These are phyloP conservation scores for Iodosphaeria phyllophila DNA, from an alignment of 2,329 filamentous ascomycete species.

Conservation along the genomic window DNA sequence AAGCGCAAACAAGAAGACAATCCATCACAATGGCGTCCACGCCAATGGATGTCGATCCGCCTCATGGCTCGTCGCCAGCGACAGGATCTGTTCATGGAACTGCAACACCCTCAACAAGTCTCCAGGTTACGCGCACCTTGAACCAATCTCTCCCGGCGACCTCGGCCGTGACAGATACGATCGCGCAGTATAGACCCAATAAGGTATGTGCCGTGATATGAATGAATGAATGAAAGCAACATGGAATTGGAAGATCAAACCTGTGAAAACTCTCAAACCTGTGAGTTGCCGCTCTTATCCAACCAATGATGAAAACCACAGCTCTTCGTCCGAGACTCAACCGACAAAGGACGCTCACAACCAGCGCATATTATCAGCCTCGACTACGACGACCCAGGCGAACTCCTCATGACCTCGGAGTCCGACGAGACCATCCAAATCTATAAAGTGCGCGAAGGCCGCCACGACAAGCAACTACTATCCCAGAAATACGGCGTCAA, in stretches of 20 bases:
- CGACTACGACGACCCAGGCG: conserved; percentile 91
- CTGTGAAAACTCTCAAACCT: neutral
- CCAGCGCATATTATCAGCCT: conserved; percentile 70
- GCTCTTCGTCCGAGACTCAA: conserved; percentile 41
- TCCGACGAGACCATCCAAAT: conserved; percentile 93
- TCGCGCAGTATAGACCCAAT: conserved; percentile 59
- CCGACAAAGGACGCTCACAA: conserved; percentile 29
- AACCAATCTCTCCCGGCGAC: conserved; percentile 23
- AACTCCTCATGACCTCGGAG: conserved; percentile 76
- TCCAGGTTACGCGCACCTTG: conserved; percentile 31
- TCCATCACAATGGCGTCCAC: conserved; percentile 3
- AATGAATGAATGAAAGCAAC: neutral
- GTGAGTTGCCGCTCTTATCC: neutral
- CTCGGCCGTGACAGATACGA: conserved; percentile 59
- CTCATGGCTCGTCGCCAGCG: conserved; percentile 18
- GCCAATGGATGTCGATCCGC: conserved; percentile 35
- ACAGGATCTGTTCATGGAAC: too few species aligned
- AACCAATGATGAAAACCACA: conserved; percentile 9
- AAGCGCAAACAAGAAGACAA: too few species aligned
- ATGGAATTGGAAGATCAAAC: neutral
- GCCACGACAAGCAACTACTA: conserved; percentile 71
- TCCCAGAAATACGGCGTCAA: conserved; percentile 97
- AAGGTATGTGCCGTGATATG: conserved; percentile 34
- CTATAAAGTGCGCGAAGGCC: conserved; percentile 83
- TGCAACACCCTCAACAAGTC: conserved; percentile 16